These are phyloP conservation scores for Neolentinus lepideus DNA, from an alignment of 1,284 basidiomycete genomes.

Conservation along the genomic window DNA sequence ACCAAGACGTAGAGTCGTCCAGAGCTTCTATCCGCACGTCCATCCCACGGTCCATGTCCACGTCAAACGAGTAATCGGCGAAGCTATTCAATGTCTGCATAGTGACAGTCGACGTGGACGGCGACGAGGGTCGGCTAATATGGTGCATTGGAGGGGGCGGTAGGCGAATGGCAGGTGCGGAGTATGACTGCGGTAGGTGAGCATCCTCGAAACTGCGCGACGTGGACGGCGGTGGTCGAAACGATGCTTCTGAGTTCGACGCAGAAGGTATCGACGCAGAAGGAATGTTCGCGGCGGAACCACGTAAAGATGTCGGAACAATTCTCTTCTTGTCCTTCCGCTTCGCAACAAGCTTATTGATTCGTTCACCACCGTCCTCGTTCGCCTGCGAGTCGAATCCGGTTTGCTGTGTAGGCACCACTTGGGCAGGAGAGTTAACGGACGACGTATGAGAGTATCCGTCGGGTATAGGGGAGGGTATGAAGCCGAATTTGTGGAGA, in stretches of 20 bases:
- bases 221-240: not conserved
- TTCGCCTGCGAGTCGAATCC: slow-evolving; percentile 28
- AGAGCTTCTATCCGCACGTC: slow-evolving; percentile 27
- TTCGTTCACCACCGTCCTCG: slow-evolving; percentile 37
- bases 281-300: slow-evolving; percentile 23
- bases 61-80: not conserved
- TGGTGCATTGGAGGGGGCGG: not conserved
- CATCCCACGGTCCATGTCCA: slow-evolving; percentile 14
- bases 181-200: not conserved
- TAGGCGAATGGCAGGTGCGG: not conserved
- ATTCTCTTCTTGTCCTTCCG: slow-evolving; percentile 66
- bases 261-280: slow-evolving; percentile 23
- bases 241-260: not conserved
- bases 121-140: slow-evolving; percentile 1
- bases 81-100: slow-evolving; percentile 1
- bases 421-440: slow-evolving; percentile 17
- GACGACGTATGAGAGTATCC: slow-evolving; percentile 53
- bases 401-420: slow-evolving; percentile 24
- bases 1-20: not conserved
- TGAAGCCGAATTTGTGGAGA: slow-evolving; percentile 74
- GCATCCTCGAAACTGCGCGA: not conserved
- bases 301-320: slow-evolving; percentile 35
- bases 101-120: not conserved
- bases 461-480: slow-evolving; percentile 52
- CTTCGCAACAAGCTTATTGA: slow-evolving; percentile 71